Percentiles rank a stretch among this genome's conserved stretches.
These are phyloP conservation scores for Sechiopsis laciniata DNA, from an alignment of 306 rosid species.

Conservation along the genomic window DNA sequence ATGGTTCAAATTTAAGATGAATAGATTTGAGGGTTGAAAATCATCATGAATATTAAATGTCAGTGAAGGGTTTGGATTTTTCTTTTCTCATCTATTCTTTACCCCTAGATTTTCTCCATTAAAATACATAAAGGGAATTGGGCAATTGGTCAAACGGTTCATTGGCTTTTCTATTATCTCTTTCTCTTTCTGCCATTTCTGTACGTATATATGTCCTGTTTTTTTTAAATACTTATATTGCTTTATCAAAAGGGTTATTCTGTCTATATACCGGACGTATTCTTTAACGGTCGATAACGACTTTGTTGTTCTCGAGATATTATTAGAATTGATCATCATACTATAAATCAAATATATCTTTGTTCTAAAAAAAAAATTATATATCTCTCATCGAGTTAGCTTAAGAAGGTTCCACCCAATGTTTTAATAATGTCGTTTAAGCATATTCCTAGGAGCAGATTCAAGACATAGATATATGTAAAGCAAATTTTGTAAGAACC, in stretches of 20 bases:
- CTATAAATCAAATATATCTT: too few species aligned
- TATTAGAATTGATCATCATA: not conserved
- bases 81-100: slow-evolving; percentile 21
- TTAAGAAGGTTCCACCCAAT: not conserved
- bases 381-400: not conserved
- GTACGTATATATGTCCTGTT: slow-evolving; percentile 21
- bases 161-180: slow-evolving; percentile 51
- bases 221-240: not conserved
- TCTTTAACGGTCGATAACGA: too few species aligned
- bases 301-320: not conserved
- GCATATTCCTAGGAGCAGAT: too few species aligned
- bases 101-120: slow-evolving; percentile 38
- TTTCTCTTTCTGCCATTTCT: slow-evolving; percentile 36
- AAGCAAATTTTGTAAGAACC: too few species aligned
- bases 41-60: not conserved
- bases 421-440: too few species aligned
- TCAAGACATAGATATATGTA: too few species aligned
- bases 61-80: slow-evolving; percentile 35
- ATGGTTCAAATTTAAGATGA: not conserved
- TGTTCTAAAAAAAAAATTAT: too few species aligned
- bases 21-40: not conserved
- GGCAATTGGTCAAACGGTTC: slow-evolving; percentile 46
- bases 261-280: not conserved
- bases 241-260: slow-evolving; percentile 12
- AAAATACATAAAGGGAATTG: slow-evolving; percentile 22